Base-by-base conservation (phyloP, 225 moss, liverwort and hornwort genomes). In the Physcomitrellopsis africana region DNA sequence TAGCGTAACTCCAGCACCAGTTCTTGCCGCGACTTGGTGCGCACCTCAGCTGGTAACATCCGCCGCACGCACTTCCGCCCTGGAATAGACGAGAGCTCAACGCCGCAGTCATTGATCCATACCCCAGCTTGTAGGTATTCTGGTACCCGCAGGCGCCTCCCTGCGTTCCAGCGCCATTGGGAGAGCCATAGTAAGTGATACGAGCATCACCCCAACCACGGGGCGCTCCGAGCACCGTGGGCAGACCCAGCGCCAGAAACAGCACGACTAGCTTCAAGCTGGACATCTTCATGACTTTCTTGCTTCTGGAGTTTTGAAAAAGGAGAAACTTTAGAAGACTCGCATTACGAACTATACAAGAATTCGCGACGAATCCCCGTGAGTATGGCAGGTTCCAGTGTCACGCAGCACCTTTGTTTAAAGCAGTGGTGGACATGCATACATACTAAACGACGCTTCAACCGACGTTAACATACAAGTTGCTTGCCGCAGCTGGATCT, bases 141-240 rank as follows among this genome's bases (percentile, higher is more conserved):
- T 83, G 81, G 32, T 80, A 89, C 16, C 82, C 83, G 16, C 89
- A 85, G 0, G 85, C 83, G 0, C 86, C 88, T 0, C 63, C 85
- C 69, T 80, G 77, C 0, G 85, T 87, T 12, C 87, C 87, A 0
- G 0, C 66, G 0, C 84, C 84, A 0, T 80, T 72, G 2, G 74
- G 56, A 0, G 46, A 7, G 0, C 84, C 85, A 7, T 87, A 85
- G 62, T 60, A 87, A 1, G 87, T 87, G 1, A 80, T 51, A 26
- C 72, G 75, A 0, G 24, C 87, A 0, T 37, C 53, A 0, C 1
- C 11, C 85, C 87, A 87, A 0, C 77, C 67, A 1, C 16, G 27
- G 0, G 43, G 60, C 0, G 77, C 76, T 24, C 46, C 59, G 1
- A 54, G 0, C 10, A 9, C 77, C 1, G 16, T 23, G 18, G 68